Percentiles rank a stretch among this genome's conserved stretches.
Conservation (phyloP, 352 stramenopile genomes). For the Pythium scleroteichum region DNA sequence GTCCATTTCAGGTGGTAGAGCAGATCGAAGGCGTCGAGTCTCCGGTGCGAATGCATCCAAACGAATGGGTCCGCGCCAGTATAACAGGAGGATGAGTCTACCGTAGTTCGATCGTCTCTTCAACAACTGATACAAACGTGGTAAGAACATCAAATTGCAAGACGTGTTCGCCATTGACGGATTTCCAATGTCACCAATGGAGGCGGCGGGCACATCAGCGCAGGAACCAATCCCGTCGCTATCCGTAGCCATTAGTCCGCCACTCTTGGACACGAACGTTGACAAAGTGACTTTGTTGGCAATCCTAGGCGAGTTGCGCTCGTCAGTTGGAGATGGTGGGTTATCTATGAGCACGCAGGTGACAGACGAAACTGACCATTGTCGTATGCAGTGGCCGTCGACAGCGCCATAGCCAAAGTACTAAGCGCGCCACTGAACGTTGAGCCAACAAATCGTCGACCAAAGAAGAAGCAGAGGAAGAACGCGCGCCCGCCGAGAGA, state of each 20-base stretch:
- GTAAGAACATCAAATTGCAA: conserved; percentile 7
- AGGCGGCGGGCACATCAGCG: background rate
- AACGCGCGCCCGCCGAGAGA: conserved; percentile 37
- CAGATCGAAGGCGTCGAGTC: background rate
- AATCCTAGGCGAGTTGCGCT: conserved; percentile 64
- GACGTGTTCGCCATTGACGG: background rate
- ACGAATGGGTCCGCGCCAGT: conserved; percentile 55
- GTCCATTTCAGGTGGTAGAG: conserved; percentile 13
- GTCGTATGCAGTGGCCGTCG: conserved; percentile 48
- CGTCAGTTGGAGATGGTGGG: conserved; percentile 56
- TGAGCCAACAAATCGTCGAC: conserved; percentile 32
- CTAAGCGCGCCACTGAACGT: conserved; percentile 33
- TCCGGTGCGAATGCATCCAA: conserved; percentile 47
- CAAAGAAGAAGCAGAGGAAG: conserved; percentile 64
- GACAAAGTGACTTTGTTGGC: conserved; percentile 54
- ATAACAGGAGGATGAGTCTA: too few species aligned
- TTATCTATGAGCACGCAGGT: background rate
- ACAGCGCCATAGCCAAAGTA: conserved; percentile 72
- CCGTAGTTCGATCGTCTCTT: too few species aligned
- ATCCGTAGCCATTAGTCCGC: background rate
- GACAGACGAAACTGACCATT: too few species aligned
- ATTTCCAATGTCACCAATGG: too few species aligned
- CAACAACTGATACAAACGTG: conserved; percentile 25
- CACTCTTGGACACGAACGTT: conserved; percentile 31
- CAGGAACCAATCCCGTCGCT: background rate